phyloP scores from a whole-genome alignment of 176 grass and related monocot genomes.

The Bothriochloa decipiens region DNA sequence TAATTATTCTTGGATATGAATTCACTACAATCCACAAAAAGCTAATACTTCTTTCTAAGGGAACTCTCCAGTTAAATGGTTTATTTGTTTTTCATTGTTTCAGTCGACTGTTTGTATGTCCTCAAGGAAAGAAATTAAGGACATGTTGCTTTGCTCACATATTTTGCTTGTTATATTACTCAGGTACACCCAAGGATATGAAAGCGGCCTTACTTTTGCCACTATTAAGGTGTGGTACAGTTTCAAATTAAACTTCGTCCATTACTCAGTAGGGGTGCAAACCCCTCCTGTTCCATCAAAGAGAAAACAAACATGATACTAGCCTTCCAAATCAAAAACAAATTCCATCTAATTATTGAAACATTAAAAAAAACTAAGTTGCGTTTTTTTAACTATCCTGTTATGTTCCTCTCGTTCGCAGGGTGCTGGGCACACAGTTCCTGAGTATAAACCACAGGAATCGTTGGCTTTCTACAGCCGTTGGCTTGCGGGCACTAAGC shows the following conservation, averaged over 20 bases:
- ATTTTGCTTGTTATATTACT: slow-evolving; percentile 27
- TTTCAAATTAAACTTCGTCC: slow-evolving; percentile 9
- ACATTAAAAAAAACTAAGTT: neutral
- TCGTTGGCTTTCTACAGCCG: slow-evolving; percentile 78
- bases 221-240: slow-evolving; percentile 76
- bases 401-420: slow-evolving; percentile 19
- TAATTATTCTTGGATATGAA: slow-evolving; percentile 13
- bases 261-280: no score
- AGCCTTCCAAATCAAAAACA: neutral
- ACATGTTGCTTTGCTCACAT: neutral
- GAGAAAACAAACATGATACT: neutral
- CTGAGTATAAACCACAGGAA: slow-evolving; percentile 91
- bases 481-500: slow-evolving; percentile 60
- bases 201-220: slow-evolving; percentile 72
- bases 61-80: neutral
- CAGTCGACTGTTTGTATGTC: neutral
- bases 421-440: slow-evolving; percentile 91
- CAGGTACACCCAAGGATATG: slow-evolving; percentile 91
- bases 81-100: neutral
- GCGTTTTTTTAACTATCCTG: neutral
- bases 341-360: neutral
- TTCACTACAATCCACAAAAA: neutral
- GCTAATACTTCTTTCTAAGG: neutral
- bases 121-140: neutral
- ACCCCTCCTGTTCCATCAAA: no score